These are phyloP conservation scores for Neonectria faginata DNA, from an alignment of 2,329 filamentous ascomycete species.

Conservation along the genomic window DNA sequence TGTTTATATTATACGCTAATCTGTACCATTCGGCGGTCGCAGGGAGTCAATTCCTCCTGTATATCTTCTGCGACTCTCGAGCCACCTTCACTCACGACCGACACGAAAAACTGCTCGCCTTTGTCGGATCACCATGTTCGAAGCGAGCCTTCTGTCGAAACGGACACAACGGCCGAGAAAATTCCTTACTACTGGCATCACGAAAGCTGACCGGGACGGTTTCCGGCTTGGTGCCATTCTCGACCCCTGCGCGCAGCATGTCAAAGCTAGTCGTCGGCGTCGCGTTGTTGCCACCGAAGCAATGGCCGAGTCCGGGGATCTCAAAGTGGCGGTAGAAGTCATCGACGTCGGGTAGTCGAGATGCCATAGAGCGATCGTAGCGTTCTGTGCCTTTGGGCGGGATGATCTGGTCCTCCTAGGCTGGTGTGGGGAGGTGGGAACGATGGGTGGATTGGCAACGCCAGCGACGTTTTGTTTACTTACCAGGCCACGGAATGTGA, in stretches of 20 bases:
- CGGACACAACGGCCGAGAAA: too few relatives aligned
- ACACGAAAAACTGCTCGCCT: too few relatives aligned
- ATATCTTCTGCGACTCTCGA: too few relatives aligned
- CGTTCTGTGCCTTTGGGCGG: constrained; percentile 32
- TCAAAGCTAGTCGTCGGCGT: constrained; percentile 44
- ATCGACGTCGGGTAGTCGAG: constrained; percentile 33
- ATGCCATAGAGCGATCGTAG: constrained; percentile 46
- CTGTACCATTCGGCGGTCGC: neutral
- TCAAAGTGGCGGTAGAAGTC: constrained; percentile 51
- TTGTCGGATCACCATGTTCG: too few relatives aligned
- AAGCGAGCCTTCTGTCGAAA: too few relatives aligned
- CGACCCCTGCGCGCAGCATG: too few relatives aligned
- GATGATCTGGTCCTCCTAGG: constrained; percentile 37
- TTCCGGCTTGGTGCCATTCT: too few relatives aligned
- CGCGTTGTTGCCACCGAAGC: constrained; percentile 39
- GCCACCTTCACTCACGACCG: too few relatives aligned
- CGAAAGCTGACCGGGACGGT: too few relatives aligned
- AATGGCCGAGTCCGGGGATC: constrained; percentile 50
- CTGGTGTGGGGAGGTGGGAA: neutral
- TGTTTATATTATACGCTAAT: neutral
- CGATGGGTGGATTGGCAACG: too few relatives aligned
- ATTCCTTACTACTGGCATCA: too few relatives aligned
- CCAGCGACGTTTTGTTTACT: neutral
- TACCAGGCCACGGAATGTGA: constrained; percentile 32
- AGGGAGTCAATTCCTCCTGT: neutral